Base-by-base conservation (phyloP, 768 basidiomycete genomes). In the Pisolithus tinctorius region DNA sequence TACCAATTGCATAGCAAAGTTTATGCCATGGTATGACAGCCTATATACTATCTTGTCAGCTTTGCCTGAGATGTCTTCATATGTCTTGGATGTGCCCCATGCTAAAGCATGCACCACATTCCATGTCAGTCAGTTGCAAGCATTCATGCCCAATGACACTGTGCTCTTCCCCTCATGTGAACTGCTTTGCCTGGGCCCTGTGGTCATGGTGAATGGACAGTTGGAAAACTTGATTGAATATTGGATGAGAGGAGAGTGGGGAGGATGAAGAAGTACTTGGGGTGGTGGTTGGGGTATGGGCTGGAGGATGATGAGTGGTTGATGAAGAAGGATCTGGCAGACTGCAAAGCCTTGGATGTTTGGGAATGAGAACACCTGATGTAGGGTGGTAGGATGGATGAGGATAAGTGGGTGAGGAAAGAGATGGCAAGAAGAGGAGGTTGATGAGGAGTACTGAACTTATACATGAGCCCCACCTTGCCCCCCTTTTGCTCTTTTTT, bases 91-190 rank as follows among this genome's bases (percentile, higher is more conserved):
- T 0, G 40, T 67, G 2, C 52, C 69, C 4, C 60, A 57, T 30
- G 37, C 42, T n/a, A n/a, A n/a, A 3, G 25, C 47, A 1, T 56
- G 57, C 45, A 60, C 62, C 1, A 60, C 56, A 6, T 69, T 69
- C 55, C 68, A 69, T 44, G 52, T 56, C 6, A 60, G 57, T 16
- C 56, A 62, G 23, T 51, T 68, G 0, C 23, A 48, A 0, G 53
- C 49, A 13, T 56, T 52, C 34, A 10, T 50, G 6, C 30, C 60
- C 1, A 69, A 65, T 48, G 59, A 69, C 40, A 16, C 46, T 31
- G 1, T 4, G 0, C 39, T 50, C 3, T 69, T 68, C 51, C 65
- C 63, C 1, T 39, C 31, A 0, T 58, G 59, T 10, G 49, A 54
- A 9, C 40, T 37, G 11, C 20, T 53, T 3, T 23, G 45, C 6